Evolutionary conservation across 2,329 filamentous ascomycete species (phyloP).

Genomic region (Fusarium scirpi): DNA sequence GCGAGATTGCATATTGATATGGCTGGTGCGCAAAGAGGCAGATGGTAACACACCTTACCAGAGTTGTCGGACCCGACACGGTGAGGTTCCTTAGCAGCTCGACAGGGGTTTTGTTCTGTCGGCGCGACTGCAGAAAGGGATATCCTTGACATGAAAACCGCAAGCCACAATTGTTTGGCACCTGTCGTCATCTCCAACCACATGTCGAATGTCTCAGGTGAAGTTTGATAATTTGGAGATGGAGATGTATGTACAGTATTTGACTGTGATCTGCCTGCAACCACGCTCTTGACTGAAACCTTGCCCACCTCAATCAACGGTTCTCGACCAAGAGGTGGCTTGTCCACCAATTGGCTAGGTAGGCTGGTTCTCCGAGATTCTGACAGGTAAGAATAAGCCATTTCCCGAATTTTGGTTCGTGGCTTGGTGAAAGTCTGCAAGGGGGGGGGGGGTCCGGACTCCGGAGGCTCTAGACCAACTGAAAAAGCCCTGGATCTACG

Average conservation of each 20-base stretch:
- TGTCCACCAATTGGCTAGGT: conserved; percentile 17
- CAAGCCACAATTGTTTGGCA: conserved; percentile 16
- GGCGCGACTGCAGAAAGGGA: conserved; percentile 10
- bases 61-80: conserved; percentile 7
- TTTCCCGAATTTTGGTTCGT: conserved; percentile 28
- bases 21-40: background rate
- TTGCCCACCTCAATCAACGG: conserved; percentile 32
- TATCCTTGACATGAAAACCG: conserved; percentile 2
- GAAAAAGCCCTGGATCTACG: conserved; percentile 15
- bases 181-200: conserved; percentile 28
- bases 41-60: conserved; percentile 10
- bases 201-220: conserved; percentile 40
- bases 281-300: conserved; percentile 39
- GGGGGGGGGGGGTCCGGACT: background rate
- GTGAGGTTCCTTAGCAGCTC: background rate
- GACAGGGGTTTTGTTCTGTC: conserved; percentile 11
- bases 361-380: conserved; percentile 7
- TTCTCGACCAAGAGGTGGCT: conserved; percentile 29
- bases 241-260: background rate
- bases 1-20: background rate
- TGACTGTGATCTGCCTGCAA: conserved; percentile 30
- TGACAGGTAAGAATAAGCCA: conserved; percentile 9
- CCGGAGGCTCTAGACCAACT: background rate
- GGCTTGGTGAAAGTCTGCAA: conserved; percentile 35
- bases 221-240: conserved; percentile 22